Conservation (phyloP, 768 basidiomycete genomes). For the Pleurotus pulmonarius region DNA sequence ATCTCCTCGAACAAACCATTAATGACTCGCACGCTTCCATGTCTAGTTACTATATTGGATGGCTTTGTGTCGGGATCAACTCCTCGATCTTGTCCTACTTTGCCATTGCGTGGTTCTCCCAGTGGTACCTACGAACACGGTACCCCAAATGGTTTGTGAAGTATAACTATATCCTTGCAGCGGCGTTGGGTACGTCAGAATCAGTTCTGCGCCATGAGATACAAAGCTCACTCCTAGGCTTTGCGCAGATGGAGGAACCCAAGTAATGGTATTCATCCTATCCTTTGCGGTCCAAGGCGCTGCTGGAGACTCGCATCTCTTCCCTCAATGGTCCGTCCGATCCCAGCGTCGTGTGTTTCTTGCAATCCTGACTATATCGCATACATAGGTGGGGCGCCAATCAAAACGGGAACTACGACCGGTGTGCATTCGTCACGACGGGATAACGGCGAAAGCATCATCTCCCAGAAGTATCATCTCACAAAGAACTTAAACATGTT, state of each 20-base stretch:
- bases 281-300: constrained; percentile 52
- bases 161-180: constrained; percentile 38
- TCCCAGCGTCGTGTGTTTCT: neutral
- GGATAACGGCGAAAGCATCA: neutral
- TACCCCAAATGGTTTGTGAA: constrained; percentile 45
- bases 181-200: constrained; percentile 24
- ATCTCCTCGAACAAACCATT: neutral
- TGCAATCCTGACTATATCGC: neutral
- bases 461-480: no score
- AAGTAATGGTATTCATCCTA: constrained; percentile 54
- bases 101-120: constrained; percentile 39
- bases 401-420: constrained; percentile 40
- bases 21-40: neutral
- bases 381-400: constrained; percentile 47
- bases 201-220: neutral
- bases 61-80: constrained; percentile 49
- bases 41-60: constrained; percentile 41
- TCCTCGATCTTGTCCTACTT: constrained; percentile 39
- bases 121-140: constrained; percentile 42
- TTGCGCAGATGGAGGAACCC: constrained; percentile 10
- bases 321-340: constrained; percentile 40
- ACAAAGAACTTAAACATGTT: no score
- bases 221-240: neutral
- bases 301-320: constrained; percentile 41
- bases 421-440: constrained; percentile 25